phyloP scores from a whole-genome alignment of 176 grass and related monocot genomes.

The Rhipidocladum racemiflorum region DNA sequence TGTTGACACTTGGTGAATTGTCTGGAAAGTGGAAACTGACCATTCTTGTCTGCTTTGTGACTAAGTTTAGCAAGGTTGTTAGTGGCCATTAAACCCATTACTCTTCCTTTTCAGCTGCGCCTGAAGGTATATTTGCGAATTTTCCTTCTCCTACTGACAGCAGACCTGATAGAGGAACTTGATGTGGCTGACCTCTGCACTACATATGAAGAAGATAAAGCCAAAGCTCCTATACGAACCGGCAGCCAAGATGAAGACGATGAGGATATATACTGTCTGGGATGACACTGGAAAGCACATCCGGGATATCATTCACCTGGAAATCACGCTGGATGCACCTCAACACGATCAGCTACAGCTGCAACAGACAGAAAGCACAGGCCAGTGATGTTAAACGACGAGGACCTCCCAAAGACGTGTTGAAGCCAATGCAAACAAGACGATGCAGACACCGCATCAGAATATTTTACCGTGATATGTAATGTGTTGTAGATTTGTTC shows the following conservation, averaged over 20 bases:
- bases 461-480: neutral
- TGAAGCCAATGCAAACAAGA: neutral
- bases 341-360: neutral
- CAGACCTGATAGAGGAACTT: slow-evolving; percentile 64
- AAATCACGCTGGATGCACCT: slow-evolving; percentile 56
- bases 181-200: slow-evolving; percentile 48
- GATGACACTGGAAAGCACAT: slow-evolving; percentile 86
- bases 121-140: slow-evolving; percentile 65
- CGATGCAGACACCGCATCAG: neutral
- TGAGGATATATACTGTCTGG: slow-evolving; percentile 61
- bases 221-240: slow-evolving; percentile 9
- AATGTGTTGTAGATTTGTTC: neutral
- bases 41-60: neutral
- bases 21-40: neutral
- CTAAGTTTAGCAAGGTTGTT: neutral
- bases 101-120: slow-evolving; percentile 51
- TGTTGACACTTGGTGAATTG: neutral
- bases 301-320: slow-evolving; percentile 67
- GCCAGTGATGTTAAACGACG: neutral
- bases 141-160: slow-evolving; percentile 65
- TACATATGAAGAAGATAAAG: slow-evolving; percentile 35
- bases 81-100: neutral
- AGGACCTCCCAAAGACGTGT: neutral
- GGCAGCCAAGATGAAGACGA: slow-evolving; percentile 32
- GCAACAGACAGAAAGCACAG: neutral